Conservation (phyloP, 179 eudicot genomes). For the Drosera spatulata region DNA sequence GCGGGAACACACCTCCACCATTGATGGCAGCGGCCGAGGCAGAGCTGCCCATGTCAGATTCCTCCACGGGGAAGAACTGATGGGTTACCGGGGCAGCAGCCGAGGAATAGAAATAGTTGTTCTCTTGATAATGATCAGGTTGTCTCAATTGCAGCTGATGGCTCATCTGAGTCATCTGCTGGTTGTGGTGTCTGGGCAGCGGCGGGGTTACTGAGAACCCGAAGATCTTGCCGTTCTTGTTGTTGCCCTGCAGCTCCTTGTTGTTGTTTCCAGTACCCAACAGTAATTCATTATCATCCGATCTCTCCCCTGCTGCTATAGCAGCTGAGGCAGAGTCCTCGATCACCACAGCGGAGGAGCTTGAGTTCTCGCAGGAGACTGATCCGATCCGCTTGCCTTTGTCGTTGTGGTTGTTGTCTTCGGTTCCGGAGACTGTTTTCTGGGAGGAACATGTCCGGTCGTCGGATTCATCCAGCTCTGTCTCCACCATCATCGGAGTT, state of each 20-base stretch:
- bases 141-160: background rate
- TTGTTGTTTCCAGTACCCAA: too few species aligned
- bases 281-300: background rate
- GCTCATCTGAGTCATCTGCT: too few species aligned
- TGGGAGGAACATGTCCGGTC: constrained; percentile 22
- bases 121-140: constrained; percentile 7
- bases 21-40: constrained; percentile 18
- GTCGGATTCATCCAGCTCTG: too few species aligned
- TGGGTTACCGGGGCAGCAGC: constrained; percentile 44
- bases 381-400: constrained; percentile 34
- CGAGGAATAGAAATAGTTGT: constrained; percentile 5
- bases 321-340: constrained; percentile 24
- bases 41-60: constrained; percentile 3
- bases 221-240: constrained; percentile 25
- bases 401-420: constrained; percentile 12
- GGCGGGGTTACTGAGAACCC: constrained; percentile 42
- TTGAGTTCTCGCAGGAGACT: constrained; percentile 34
- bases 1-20: constrained; percentile 21
- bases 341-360: constrained; percentile 44
- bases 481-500: too few species aligned
- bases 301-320: constrained; percentile 3
- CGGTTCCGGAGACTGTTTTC: constrained; percentile 28
- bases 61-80: constrained; percentile 77
- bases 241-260: background rate
- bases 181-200: too few species aligned